phyloP scores from a whole-genome alignment of 2,329 filamentous ascomycete species.

The Apiospora rasikravindrae region DNA sequence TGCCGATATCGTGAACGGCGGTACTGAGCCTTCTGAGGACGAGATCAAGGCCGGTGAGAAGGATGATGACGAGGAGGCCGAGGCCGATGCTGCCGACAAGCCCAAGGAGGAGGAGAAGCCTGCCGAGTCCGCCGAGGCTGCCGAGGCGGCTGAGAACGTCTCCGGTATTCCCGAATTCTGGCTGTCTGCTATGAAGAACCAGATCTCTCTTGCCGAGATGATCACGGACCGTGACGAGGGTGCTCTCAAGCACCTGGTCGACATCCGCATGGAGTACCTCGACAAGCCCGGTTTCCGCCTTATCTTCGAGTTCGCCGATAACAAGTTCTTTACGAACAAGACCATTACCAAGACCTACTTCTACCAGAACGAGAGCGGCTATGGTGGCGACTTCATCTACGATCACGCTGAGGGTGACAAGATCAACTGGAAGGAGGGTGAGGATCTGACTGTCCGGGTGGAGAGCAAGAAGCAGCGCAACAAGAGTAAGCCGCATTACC shows the following conservation, averaged over 20 bases:
- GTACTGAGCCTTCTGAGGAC: conserved; percentile 80
- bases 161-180: conserved; percentile 98
- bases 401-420: conserved; percentile 98
- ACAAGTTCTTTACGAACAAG: conserved; percentile 98
- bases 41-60: conserved; percentile 88
- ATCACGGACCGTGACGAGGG: conserved; percentile 97
- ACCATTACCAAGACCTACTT: conserved; percentile 97
- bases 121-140: conserved; percentile 51
- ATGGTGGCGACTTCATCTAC: conserved; percentile 99
- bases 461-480: conserved; percentile 99
- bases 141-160: conserved; percentile 56
- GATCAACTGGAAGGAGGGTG: conserved; percentile 93
- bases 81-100: conserved; percentile 59
- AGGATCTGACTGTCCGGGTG: conserved; percentile 91
- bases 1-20: conserved; percentile 88
- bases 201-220: conserved; percentile 95
- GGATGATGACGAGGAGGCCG: conserved; percentile 72
- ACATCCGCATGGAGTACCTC: conserved; percentile 99
- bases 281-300: conserved; percentile 97
- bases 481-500: conserved; percentile 75
- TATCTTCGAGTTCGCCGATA: conserved; percentile 95
- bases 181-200: conserved; percentile 99
- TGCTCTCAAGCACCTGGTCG: conserved; percentile 85
- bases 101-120: conserved; percentile 61
- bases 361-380: conserved; percentile 98